Evolutionary conservation across 1,284 basidiomycete species (phyloP).

Genomic region (Vanrija humicola): DNA sequence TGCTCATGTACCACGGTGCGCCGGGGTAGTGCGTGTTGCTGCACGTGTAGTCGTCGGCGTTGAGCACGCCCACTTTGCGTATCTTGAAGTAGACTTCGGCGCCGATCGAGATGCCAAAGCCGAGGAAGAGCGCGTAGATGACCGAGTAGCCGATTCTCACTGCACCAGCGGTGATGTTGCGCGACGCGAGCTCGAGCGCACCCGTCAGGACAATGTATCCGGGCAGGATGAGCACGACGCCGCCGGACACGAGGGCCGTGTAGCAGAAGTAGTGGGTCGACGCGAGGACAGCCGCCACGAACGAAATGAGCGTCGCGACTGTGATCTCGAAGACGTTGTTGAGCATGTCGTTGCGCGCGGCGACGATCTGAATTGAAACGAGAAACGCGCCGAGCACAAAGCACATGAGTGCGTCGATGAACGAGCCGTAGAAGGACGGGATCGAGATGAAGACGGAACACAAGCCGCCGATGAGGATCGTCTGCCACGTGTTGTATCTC

Average conservation of each 20-base stretch:
- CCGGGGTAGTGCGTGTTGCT: slow-evolving; percentile 54
- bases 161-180: slow-evolving; percentile 76
- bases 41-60: slow-evolving; percentile 62
- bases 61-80: slow-evolving; percentile 52
- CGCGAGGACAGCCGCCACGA: slow-evolving; percentile 71
- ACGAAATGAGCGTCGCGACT: slow-evolving; percentile 58
- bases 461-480: slow-evolving; percentile 71
- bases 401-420: slow-evolving; percentile 71
- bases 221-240: slow-evolving; percentile 82
- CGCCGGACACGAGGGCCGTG: slow-evolving; percentile 74
- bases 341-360: slow-evolving; percentile 74
- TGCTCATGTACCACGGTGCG: slow-evolving; percentile 51
- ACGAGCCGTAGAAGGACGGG: slow-evolving; percentile 49
- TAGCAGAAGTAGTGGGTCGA: slow-evolving; percentile 74
- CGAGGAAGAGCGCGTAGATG: slow-evolving; percentile 61
- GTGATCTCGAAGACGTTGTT: slow-evolving; percentile 63
- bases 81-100: slow-evolving; percentile 63
- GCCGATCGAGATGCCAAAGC: slow-evolving; percentile 78
- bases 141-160: slow-evolving; percentile 76
- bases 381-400: slow-evolving; percentile 79
- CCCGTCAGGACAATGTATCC: slow-evolving; percentile 78
- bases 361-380: slow-evolving; percentile 68
- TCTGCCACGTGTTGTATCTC: slow-evolving; percentile 63
- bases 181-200: slow-evolving; percentile 67
- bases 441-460: slow-evolving; percentile 74